A percentile compares a stretch with the other conserved stretches of the same genome.
Conservation (phyloP, 2,329 filamentous ascomycete genomes). For the Aureobasidium sp. region DNA sequence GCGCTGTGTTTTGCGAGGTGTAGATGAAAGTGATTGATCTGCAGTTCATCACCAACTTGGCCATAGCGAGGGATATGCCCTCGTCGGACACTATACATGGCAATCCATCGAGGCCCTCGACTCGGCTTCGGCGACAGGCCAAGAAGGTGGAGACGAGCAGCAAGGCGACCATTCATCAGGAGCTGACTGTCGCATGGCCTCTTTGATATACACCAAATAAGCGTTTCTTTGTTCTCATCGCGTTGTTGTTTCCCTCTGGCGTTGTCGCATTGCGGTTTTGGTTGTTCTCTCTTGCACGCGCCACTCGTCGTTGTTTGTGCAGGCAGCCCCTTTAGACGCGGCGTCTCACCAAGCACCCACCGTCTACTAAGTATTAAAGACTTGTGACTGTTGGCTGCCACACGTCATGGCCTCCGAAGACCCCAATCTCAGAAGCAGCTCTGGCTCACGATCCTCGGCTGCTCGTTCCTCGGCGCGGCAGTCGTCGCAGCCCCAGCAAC, state of each 20-base stretch:
- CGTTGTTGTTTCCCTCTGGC: not conserved
- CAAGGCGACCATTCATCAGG: slow-evolving; percentile 3
- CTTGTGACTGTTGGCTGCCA: not conserved
- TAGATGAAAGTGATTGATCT: too few relatives aligned
- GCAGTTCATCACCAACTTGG: too few relatives aligned
- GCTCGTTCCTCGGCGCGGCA: slow-evolving; percentile 24
- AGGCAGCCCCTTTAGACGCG: slow-evolving; percentile 6
- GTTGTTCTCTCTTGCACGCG: not conserved
- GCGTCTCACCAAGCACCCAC: not conserved
- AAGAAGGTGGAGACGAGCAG: not conserved
- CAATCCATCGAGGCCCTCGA: not conserved
- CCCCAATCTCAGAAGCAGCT: slow-evolving; percentile 50
- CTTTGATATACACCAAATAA: not conserved
- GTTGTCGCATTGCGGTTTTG: not conserved
- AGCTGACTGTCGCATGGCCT: too few relatives aligned
- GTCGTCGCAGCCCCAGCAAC: slow-evolving; percentile 59
- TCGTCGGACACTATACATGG: too few relatives aligned
- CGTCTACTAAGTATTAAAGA: not conserved
- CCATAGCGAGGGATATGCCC: too few relatives aligned
- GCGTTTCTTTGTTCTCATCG: not conserved
- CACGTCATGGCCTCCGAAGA: slow-evolving; percentile 24
- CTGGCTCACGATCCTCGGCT: slow-evolving; percentile 45
- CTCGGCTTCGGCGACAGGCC: not conserved
- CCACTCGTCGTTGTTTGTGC: not conserved
- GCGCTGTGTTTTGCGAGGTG: too few relatives aligned